A percentile compares a stretch with the other conserved stretches of the same genome.
These are phyloP conservation scores for Globisporangium mamillatum DNA, from an alignment of 352 stramenopile species.

Conservation along the genomic window DNA sequence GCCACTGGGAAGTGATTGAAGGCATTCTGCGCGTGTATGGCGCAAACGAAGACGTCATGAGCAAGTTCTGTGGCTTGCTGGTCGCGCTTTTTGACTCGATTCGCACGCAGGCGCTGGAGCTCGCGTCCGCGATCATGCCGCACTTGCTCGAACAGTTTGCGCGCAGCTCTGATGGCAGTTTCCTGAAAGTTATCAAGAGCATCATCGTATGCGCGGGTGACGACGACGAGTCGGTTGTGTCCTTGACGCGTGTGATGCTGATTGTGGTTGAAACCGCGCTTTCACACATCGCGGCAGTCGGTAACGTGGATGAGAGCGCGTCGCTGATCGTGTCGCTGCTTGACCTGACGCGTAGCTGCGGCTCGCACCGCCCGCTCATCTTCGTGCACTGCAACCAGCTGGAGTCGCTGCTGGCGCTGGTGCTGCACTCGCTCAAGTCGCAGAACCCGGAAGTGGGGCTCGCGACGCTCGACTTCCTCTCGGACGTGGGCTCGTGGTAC, in stretches of 20 bases:
- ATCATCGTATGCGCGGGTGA: slow-evolving; percentile 62
- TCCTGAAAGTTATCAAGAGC: slow-evolving; percentile 67
- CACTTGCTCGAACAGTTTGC: slow-evolving; percentile 62
- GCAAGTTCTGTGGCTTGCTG: slow-evolving; percentile 53
- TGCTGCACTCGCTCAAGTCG: slow-evolving; percentile 59
- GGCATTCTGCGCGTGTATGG: slow-evolving; percentile 50
- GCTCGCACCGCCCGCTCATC: slow-evolving; percentile 51
- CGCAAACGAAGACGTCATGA: slow-evolving; percentile 49
- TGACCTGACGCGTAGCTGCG: slow-evolving; percentile 56
- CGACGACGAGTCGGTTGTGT: slow-evolving; percentile 50
- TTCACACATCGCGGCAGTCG: slow-evolving; percentile 45
- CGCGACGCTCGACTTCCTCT: slow-evolving; percentile 57
- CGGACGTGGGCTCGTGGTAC: slow-evolving; percentile 67
- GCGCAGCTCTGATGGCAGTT: slow-evolving; percentile 52
- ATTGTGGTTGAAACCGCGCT: slow-evolving; percentile 56
- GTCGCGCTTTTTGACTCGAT: slow-evolving; percentile 62
- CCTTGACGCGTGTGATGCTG: slow-evolving; percentile 63
- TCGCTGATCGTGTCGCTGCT: slow-evolving; percentile 50
- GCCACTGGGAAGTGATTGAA: slow-evolving; percentile 53
- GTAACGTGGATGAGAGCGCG: slow-evolving; percentile 53
- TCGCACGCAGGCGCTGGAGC: slow-evolving; percentile 54
- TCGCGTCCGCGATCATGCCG: slow-evolving; percentile 63
- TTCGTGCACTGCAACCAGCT: slow-evolving; percentile 71
- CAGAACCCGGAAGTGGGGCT: slow-evolving; percentile 62
- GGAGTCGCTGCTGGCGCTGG: slow-evolving; percentile 50